Conservation (phyloP, 176 grass and related monocot genomes). For the Triticum timopheevii region DNA sequence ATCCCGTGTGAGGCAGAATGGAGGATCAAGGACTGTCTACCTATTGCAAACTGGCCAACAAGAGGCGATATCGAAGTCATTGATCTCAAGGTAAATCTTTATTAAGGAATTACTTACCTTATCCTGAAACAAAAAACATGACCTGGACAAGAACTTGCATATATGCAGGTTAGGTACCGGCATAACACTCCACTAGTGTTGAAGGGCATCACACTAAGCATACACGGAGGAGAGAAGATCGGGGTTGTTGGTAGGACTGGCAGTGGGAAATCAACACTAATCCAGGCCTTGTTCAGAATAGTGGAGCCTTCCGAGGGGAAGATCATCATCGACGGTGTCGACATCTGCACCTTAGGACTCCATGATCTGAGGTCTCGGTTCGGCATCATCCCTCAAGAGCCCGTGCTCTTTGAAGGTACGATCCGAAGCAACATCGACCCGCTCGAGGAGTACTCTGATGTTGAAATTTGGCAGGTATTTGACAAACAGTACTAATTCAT, state of each 20-base stretch:
- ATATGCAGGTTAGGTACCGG: slow-evolving; percentile 72
- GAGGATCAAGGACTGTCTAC: slow-evolving; percentile 73
- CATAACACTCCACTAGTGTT: slow-evolving; percentile 85
- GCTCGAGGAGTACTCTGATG: slow-evolving; percentile 79
- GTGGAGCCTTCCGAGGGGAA: slow-evolving; percentile 83
- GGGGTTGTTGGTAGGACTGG: slow-evolving; percentile 90
- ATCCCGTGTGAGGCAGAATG: slow-evolving; percentile 82
- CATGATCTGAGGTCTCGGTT: slow-evolving; percentile 96
- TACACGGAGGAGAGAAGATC: slow-evolving; percentile 83
- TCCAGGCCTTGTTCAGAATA: slow-evolving; percentile 96
- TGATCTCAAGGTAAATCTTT: slow-evolving; percentile 70
- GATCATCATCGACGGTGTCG: slow-evolving; percentile 75
- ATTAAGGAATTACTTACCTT: not conserved
- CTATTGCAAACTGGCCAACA: slow-evolving; percentile 68
- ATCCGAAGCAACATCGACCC: slow-evolving; percentile 89
- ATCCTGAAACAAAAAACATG: not conserved
- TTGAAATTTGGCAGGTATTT: slow-evolving; percentile 96
- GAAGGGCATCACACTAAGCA: slow-evolving; percentile 85
- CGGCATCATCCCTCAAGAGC: slow-evolving; percentile 95
- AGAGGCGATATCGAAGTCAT: slow-evolving; percentile 74
- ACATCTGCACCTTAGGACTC: slow-evolving; percentile 92
- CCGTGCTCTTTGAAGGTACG: slow-evolving; percentile 92
- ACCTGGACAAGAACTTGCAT: not conserved
- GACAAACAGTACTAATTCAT: not conserved
- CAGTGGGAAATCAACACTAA: slow-evolving; percentile 94